A percentile compares a stretch with the other conserved stretches of the same genome.
These are phyloP conservation scores for Rhodotorula sp. DNA, from an alignment of 1,284 basidiomycete genomes.

Conservation along the genomic window DNA sequence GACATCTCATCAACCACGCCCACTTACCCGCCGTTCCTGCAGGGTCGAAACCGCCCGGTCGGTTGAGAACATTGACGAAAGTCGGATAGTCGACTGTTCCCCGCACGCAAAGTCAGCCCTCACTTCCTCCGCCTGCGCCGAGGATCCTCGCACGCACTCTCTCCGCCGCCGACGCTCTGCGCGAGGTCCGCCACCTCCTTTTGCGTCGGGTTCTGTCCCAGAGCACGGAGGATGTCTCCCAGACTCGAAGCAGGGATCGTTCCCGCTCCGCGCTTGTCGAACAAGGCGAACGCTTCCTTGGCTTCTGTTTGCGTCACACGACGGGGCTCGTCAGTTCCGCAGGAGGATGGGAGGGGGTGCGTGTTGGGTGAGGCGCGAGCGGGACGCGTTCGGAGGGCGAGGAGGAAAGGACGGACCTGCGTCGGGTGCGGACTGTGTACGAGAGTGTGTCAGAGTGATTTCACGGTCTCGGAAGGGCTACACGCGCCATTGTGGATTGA, in stretches of 20 bases:
- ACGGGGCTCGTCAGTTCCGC: background rate
- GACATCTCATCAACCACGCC: no score
- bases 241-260: constrained; percentile 82
- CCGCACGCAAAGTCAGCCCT: background rate
- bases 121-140: background rate
- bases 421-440: constrained; percentile 20
- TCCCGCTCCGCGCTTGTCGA: constrained; percentile 94
- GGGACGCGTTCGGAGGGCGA: constrained; percentile 3
- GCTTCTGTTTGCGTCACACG: constrained; percentile 22
- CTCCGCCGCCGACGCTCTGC: constrained; percentile 45
- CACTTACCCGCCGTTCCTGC: constrained; percentile 79
- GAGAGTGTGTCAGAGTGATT: background rate
- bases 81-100: constrained; percentile 77
- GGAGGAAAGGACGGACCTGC: constrained; percentile 21
- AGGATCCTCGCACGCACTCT: constrained; percentile 18
- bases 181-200: constrained; percentile 87
- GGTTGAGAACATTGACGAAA: constrained; percentile 87
- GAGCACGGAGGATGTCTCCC: constrained; percentile 89
- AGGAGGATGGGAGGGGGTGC: background rate
- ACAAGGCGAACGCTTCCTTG: constrained; percentile 57
- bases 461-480: background rate
- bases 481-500: no score
- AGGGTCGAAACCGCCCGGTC: constrained; percentile 94
- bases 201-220: constrained; percentile 98
- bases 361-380: constrained; percentile 16